A percentile compares a stretch with the other conserved stretches of the same genome.
Conservation (phyloP, 2,329 filamentous ascomycete genomes). For the Elsinoe australis region DNA sequence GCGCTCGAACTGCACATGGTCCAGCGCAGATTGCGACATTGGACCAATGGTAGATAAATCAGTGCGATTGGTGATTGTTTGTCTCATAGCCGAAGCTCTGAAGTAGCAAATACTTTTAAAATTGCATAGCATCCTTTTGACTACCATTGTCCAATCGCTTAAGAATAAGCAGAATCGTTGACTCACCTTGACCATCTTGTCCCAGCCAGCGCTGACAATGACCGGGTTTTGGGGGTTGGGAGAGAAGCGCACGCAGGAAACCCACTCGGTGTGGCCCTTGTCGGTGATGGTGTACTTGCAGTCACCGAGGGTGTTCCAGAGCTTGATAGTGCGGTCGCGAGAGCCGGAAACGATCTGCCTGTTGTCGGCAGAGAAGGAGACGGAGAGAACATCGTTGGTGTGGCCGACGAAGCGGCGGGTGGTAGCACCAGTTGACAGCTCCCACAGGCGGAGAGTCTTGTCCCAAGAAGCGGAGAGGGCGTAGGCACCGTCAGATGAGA, state of each 20-base stretch:
- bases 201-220: conserved; percentile 97
- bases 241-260: conserved; percentile 98
- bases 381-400: conserved; percentile 98
- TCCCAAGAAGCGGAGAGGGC: conserved; percentile 98
- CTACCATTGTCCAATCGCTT: conserved; percentile 21
- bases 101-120: conserved; percentile 99
- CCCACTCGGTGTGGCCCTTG: conserved; percentile 99
- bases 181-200: conserved; percentile 99
- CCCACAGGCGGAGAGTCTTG: conserved; percentile 99
- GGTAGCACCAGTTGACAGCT: conserved; percentile 93
- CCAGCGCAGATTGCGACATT: conserved; percentile 14
- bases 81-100: conserved; percentile 99
- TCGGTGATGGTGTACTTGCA: conserved; percentile 99
- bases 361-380: conserved; percentile 99
- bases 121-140: conserved; percentile 88
- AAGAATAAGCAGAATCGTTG: conserved; percentile 17
- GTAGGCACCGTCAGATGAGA: conserved; percentile 98
- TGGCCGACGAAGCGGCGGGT: conserved; percentile 98
- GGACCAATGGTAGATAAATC: conserved; percentile 42
- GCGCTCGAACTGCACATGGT: background rate
- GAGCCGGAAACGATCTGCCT: conserved; percentile 99
- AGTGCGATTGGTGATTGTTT: conserved; percentile 84
- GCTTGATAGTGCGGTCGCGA: conserved; percentile 97
- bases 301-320: conserved; percentile 99
- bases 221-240: conserved; percentile 99